Evolutionary conservation across 2,329 filamentous ascomycete species (phyloP).

Genomic region (Allantophomopsis cytisporea): DNA sequence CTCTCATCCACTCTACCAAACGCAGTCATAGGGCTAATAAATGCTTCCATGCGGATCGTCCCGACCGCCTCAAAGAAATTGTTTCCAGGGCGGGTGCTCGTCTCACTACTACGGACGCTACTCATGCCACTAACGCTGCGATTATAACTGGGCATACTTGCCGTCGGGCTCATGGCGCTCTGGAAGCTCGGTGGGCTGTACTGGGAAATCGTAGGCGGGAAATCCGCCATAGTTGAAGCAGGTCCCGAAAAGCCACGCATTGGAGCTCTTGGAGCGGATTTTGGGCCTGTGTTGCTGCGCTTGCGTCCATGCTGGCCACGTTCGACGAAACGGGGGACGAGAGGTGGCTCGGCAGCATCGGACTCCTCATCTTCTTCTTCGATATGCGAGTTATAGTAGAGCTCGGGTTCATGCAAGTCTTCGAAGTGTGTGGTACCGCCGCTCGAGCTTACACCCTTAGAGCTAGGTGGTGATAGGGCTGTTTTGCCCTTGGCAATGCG

Average conservation of each 20-base stretch:
- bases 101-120: conserved; percentile 17
- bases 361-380: conserved; percentile 2
- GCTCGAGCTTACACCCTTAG: conserved; percentile 20
- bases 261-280: conserved; percentile 53
- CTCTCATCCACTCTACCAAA: conserved; percentile 13
- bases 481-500: conserved; percentile 64
- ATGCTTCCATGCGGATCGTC: conserved; percentile 93
- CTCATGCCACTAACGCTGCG: conserved; percentile 24
- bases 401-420: conserved; percentile 9
- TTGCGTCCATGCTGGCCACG: conserved; percentile 47
- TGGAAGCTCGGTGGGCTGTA: too few species aligned
- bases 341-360: conserved; percentile 57
- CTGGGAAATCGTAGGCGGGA: too few species aligned
- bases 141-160: conserved; percentile 25
- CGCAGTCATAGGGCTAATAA: conserved; percentile 53
- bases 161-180: conserved; percentile 29
- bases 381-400: conserved; percentile 7
- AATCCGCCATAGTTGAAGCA: conserved; percentile 40
- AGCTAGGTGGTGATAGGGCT: conserved; percentile 20
- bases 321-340: conserved; percentile 57
- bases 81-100: conserved; percentile 15
- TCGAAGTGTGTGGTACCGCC: conserved; percentile 1
- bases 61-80: conserved; percentile 77
- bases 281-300: conserved; percentile 77
- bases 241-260: conserved; percentile 60